Evolutionary conservation across 2,329 filamentous ascomycete genomes (phyloP).

Genomic region (Parafenestella ontariensis): DNA sequence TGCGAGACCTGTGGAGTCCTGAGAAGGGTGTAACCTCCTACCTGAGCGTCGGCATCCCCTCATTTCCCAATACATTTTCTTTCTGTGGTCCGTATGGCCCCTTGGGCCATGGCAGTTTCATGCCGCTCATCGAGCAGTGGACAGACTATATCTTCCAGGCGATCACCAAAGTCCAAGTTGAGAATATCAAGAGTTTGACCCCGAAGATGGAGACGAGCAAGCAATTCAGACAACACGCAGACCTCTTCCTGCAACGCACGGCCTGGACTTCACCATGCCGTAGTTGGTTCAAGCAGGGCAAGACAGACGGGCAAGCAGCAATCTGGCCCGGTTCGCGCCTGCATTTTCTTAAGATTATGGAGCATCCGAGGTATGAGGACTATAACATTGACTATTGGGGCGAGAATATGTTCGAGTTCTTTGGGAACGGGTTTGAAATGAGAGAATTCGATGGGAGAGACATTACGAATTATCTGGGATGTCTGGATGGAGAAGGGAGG

Average conservation of each 20-base stretch:
- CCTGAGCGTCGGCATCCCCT: constrained; percentile 51
- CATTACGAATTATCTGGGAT: constrained; percentile 55
- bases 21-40: constrained; percentile 49
- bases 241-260: constrained; percentile 32
- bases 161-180: constrained; percentile 33
- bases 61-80: constrained; percentile 54
- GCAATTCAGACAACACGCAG: constrained; percentile 30
- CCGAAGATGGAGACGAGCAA: constrained; percentile 18
- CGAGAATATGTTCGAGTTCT: constrained; percentile 29
- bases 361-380: constrained; percentile 29
- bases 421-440: constrained; percentile 49
- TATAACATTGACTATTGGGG: constrained; percentile 27
- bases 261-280: constrained; percentile 34
- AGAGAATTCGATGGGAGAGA: constrained; percentile 57
- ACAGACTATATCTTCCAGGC: constrained; percentile 30
- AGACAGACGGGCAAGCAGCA: constrained; percentile 27
- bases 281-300: constrained; percentile 34
- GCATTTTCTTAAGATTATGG: constrained; percentile 33
- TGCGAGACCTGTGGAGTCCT: constrained; percentile 48
- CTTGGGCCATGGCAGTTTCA: constrained; percentile 29
- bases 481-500: constrained; percentile 44
- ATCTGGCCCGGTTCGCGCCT: constrained; percentile 31
- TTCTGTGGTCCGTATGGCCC: constrained; percentile 48
- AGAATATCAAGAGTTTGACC: constrained; percentile 28
- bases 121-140: constrained; percentile 35